Evolutionary conservation across 2,329 filamentous ascomycete species (phyloP), one percentile per base, ranked within the genome.

Genomic region (Aspergillus costaricaensis): DNA sequence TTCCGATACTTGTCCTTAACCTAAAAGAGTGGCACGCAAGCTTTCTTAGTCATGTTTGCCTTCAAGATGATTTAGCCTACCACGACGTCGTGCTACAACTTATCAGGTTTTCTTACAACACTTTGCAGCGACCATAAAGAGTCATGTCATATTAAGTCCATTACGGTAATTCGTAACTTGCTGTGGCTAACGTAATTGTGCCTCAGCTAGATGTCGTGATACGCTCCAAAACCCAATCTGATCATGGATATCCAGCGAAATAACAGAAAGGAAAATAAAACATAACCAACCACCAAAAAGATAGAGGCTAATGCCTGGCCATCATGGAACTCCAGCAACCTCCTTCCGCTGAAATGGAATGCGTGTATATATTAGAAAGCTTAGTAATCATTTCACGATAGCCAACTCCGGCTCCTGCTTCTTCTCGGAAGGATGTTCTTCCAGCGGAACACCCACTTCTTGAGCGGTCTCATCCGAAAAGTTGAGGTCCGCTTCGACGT

Each of bases 401-500:
- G 63, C 43, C 4, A 52, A 17, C 7, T 41, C 61, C 21, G 61
- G 61, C 48, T 63, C 59, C 10, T 61, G 55, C 30, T 62, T 62
- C 54, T 71, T 72, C 27, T 66, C 64, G 12, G 60, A 64, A 5
- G 64, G 50, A 10, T 58, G 56, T 1, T 65, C 64, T 30, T 68
- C 64, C 21, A 65, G 58, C 5, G 64, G 61, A 12, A 70, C 61
- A 38, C 70, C 72, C 38, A 96, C 88, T 66, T 96, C 91, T 25
- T 84, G 86, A 15, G 89, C 71, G 0, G 89, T 95, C 83, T 95
- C 91, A 70, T 96, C 92, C 19, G 90, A 91, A 75, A 92, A 93
- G 72, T 88, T 87, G 55, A 96, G 80, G 76, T 97, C 93, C 57
- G 93, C 88, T 76, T 94, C 91, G 4, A 96, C 70, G 1, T 85